A percentile compares a stretch with the other conserved stretches of the same genome.
phyloP scores from a whole-genome alignment of 129 eudicot genomes.

The Smallanthus sonchifolius region DNA sequence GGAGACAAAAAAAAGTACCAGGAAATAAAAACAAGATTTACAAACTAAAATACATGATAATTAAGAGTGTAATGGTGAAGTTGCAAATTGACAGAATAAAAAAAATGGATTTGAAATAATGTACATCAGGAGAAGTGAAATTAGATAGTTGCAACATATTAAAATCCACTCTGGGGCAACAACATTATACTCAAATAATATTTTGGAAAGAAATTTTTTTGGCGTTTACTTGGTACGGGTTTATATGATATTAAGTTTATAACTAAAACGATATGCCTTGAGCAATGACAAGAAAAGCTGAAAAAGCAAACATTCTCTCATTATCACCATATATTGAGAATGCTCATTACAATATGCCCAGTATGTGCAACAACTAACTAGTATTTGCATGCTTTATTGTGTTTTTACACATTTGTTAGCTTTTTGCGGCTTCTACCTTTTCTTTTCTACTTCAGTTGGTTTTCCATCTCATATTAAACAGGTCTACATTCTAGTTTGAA shows the following conservation, averaged over 20 bases:
- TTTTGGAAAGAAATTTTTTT: background rate
- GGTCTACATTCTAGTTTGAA: background rate
- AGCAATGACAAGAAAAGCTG: background rate
- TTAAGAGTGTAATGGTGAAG: background rate
- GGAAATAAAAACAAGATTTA: background rate
- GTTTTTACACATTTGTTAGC: slow-evolving; percentile 1
- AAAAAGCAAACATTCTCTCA: background rate
- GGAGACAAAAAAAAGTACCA: slow-evolving; percentile 5
- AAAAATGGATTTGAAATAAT: background rate
- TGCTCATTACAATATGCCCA: background rate
- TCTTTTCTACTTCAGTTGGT: slow-evolving; percentile 2
- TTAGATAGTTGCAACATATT: background rate
- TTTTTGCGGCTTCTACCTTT: background rate
- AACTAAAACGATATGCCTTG: background rate
- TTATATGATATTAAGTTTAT: background rate
- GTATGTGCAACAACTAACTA: background rate
- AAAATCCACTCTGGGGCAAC: background rate
- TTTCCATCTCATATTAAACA: background rate
- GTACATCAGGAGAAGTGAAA: background rate
- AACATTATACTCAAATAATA: background rate
- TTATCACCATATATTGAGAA: background rate
- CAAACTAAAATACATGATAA: background rate
- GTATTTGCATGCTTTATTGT: background rate
- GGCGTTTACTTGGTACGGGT: background rate
- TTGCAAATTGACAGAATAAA: background rate